Evolutionary conservation across 2,329 filamentous ascomycete genomes (phyloP).

Genomic region (Cercospora berteroae): DNA sequence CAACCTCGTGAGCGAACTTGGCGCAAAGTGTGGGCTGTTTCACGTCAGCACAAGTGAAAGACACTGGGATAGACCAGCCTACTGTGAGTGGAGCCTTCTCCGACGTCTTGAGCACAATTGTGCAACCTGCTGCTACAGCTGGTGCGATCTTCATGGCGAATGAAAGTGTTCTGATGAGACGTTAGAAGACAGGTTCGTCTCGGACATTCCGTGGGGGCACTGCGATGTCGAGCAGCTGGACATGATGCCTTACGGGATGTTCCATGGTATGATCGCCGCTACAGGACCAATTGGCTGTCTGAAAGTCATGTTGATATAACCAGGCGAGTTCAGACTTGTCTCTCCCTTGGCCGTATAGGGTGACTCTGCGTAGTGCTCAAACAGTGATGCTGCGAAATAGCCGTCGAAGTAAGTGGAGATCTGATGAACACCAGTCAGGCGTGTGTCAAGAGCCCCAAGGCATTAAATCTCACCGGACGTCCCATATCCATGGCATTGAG

Average conservation of each 20-base stretch:
- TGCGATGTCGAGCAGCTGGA: background rate
- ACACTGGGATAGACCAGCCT: background rate
- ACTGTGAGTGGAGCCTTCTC: constrained; percentile 18
- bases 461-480: constrained; percentile 37
- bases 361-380: constrained; percentile 47
- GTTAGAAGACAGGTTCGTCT: background rate
- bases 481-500: constrained; percentile 51
- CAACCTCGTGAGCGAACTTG: constrained; percentile 53
- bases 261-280: constrained; percentile 74
- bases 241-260: constrained; percentile 55
- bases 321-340: constrained; percentile 51
- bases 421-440: constrained; percentile 11
- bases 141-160: constrained; percentile 74
- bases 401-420: constrained; percentile 41
- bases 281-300: constrained; percentile 34
- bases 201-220: too few relatives aligned
- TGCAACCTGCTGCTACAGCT: constrained; percentile 56
- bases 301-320: constrained; percentile 44
- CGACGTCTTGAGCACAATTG: constrained; percentile 49
- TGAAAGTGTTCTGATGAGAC: constrained; percentile 55
- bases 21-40: constrained; percentile 25
- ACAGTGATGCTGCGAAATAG: constrained; percentile 38
- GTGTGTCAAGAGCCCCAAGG: background rate
- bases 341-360: constrained; percentile 45
- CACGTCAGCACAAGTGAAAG: background rate